Evolutionary conservation across 352 stramenopile species (phyloP), one percentile per base, ranked within the genome.

Genomic region (Phytophthora cactorum): DNA sequence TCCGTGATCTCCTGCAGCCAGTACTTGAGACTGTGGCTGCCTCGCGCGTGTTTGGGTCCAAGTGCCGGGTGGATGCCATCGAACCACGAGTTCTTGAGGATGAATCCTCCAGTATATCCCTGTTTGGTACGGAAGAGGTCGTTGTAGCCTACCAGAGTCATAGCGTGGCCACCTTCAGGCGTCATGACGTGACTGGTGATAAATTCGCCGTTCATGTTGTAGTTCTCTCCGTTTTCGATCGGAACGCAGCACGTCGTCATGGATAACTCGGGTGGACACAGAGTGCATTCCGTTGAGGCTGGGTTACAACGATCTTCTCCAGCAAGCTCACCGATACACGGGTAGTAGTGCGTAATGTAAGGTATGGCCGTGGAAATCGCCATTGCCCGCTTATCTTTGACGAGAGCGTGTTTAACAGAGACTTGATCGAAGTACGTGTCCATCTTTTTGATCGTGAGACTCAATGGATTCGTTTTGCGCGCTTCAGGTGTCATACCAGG

Each of bases 31-130:
- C 78, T 86, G 65, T 92, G 84, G 43, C 81, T 90, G 47, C 84
- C 84, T 29, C 80, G 78, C 47, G 84, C 79, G 49, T 89, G 83
- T 57, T 49, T 80, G 2, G 83, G 81, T 25, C 83, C 83, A 15
- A 92, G 79, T 25, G 67, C 60, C 0, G 81, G 83, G 61, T 88
- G 76, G 27, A 88, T 82, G 32, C 82, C 78, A 44, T 92, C 81
- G 47, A 74, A 84, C 81, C 84, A 92, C 61, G 84, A 92, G 74
- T 92, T 92, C 72, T 92, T 92, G 38, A 92, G 72, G 52, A 92
- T 88, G 59, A 86, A 89, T 43, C 81, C 82, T 34, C 81, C 84
- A 0, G 78, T 89, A 63, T 75, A 86, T 59, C 84, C 82, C 45
- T 89, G 78, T 36, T 81, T 79, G 17, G 75, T 87, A 28, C 74